Evolutionary conservation across 1,139 yeast genomes (phyloP).

Genomic region (Yamadazyma triangularis): DNA sequence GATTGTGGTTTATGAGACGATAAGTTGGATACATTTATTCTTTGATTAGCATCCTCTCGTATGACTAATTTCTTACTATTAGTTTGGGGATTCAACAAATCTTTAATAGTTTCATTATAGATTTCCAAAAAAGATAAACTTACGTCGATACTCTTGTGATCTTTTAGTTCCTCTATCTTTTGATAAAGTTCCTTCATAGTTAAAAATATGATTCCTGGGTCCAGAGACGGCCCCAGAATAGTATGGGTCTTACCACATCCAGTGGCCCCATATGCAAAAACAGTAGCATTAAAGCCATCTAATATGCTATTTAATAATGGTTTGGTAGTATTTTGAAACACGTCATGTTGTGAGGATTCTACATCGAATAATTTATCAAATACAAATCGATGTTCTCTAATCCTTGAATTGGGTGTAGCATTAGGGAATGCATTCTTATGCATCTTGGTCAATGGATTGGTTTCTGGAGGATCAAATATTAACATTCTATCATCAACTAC

Average conservation of each 20-base stretch:
- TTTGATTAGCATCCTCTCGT: conserved; percentile 66
- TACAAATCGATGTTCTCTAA: conserved; percentile 74
- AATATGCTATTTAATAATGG: conserved; percentile 72
- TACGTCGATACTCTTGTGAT: conserved; percentile 56
- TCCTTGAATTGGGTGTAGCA: conserved; percentile 37
- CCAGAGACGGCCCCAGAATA: conserved; percentile 66
- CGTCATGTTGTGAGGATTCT: conserved; percentile 58
- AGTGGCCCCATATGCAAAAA: conserved; percentile 65
- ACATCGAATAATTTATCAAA: conserved; percentile 81
- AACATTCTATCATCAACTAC: conserved; percentile 88
- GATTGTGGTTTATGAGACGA: conserved; percentile 59
- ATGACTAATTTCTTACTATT: conserved; percentile 46
- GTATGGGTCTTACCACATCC: conserved; percentile 99
- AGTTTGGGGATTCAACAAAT: conserved; percentile 59
- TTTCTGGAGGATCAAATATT: conserved; percentile 82
- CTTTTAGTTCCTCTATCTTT: conserved; percentile 50
- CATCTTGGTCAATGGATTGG: conserved; percentile 61
- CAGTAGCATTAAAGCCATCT: conserved; percentile 86
- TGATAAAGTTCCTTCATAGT: conserved; percentile 75
- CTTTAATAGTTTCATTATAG: conserved; percentile 84
- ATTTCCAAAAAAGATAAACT: conserved; percentile 78
- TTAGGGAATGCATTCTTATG: conserved; percentile 54
- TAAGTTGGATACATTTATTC: conserved; percentile 71
- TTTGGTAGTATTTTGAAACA: conserved; percentile 61
- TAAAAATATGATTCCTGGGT: conserved; percentile 78